These are phyloP conservation scores for Pseudonitzschia multiseries DNA, from an alignment of 108 stramenopile genomes.

Conservation along the genomic window DNA sequence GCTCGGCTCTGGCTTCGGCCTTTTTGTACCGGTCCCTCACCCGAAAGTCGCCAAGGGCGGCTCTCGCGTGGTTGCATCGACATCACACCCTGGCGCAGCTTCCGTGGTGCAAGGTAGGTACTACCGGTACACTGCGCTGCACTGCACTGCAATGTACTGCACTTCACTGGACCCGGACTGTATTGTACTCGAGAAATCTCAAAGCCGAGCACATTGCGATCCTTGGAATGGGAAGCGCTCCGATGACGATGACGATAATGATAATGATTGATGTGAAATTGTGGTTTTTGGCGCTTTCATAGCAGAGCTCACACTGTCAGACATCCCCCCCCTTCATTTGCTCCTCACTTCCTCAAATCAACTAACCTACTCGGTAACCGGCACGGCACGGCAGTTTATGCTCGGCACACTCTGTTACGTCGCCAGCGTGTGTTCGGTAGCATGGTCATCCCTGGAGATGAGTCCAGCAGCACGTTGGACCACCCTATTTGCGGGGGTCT, in stretches of 20 bases:
- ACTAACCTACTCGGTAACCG: background rate
- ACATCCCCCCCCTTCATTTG: background rate
- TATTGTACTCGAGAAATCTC: no score
- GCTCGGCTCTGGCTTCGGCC: conserved; percentile 5
- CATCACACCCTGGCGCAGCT: background rate
- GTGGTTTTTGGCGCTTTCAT: background rate
- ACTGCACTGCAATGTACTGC: no score
- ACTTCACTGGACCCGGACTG: no score
- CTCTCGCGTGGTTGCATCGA: background rate
- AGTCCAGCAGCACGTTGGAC: no score
- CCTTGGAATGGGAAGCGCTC: no score
- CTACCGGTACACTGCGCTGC: background rate
- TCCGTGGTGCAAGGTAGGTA: conserved; percentile 3
- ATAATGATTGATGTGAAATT: no score
- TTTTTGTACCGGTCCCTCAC: background rate
- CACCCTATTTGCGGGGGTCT: background rate
- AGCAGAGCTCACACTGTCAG: background rate
- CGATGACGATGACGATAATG: no score
- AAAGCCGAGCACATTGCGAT: no score
- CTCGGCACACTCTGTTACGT: background rate
- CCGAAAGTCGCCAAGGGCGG: background rate
- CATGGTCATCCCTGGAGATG: background rate
- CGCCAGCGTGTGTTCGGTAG: background rate
- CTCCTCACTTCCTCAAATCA: background rate
- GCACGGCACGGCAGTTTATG: background rate